Evolutionary conservation across 805 yeast species (phyloP).

Genomic region (Pichia eremophila): DNA sequence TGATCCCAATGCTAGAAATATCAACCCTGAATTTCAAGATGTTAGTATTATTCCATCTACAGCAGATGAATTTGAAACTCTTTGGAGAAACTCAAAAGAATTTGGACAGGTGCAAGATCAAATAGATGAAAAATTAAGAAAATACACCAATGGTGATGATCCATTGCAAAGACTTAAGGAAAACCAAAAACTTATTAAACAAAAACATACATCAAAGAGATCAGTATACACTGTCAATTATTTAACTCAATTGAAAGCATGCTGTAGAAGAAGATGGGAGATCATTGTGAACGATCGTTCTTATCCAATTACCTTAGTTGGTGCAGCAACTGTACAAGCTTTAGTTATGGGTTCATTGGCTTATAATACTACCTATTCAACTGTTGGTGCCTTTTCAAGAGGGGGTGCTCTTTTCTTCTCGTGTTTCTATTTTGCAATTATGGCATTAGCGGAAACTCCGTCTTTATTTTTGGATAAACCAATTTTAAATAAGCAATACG

Average conservation of each 20-base stretch:
- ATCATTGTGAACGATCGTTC: conserved; percentile 49
- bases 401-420: conserved; percentile 58
- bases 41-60: conserved; percentile 43
- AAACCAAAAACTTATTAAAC: conserved; percentile 26
- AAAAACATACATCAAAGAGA: conserved; percentile 31
- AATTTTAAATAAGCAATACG: conserved; percentile 54
- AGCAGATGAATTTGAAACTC: conserved; percentile 48
- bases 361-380: conserved; percentile 39
- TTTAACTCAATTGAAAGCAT: conserved; percentile 40
- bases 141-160: conserved; percentile 22
- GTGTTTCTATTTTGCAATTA: conserved; percentile 48
- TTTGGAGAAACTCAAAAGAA: conserved; percentile 51
- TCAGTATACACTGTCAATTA: conserved; percentile 33
- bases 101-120: conserved; percentile 28
- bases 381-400: conserved; percentile 51
- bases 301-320: conserved; percentile 38
- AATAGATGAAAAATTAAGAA: conserved; percentile 28
- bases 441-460: conserved; percentile 54
- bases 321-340: conserved; percentile 48
- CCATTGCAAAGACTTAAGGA: conserved; percentile 24
- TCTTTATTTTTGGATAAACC: conserved; percentile 52
- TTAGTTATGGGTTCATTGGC: conserved; percentile 53
- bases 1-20: conserved; percentile 49
- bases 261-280: conserved; percentile 44
- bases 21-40: conserved; percentile 31